Evolutionary conservation across 2,329 filamentous ascomycete species (phyloP).

Genomic region (Aspergillus bombycis): DNA sequence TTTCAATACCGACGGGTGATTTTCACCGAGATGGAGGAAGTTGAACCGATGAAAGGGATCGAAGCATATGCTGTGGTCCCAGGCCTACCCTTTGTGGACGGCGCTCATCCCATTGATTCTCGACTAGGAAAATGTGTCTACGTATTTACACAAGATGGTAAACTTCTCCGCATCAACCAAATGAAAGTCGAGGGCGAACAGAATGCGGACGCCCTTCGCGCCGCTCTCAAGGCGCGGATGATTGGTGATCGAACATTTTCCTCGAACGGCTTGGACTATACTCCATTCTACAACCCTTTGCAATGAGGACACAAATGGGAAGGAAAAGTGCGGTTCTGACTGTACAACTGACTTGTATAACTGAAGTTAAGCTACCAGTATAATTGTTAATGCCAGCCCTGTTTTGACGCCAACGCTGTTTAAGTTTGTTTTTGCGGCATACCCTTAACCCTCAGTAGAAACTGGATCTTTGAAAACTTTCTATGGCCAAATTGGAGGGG

Average conservation of each 20-base stretch:
- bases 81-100: slow-evolving; percentile 41
- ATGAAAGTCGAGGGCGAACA: slow-evolving; percentile 47
- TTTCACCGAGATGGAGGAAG: slow-evolving; percentile 40
- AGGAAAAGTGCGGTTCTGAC: not conserved
- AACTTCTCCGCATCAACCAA: slow-evolving; percentile 38
- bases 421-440: not conserved
- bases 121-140: slow-evolving; percentile 35
- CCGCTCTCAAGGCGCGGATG: slow-evolving; percentile 46
- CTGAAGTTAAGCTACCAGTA: slow-evolving; percentile 25
- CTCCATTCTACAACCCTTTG: slow-evolving; percentile 40
- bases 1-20: slow-evolving; percentile 42
- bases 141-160: slow-evolving; percentile 42
- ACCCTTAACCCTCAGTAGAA: too few species aligned
- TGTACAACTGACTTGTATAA: slow-evolving; percentile 13
- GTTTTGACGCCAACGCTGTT: not conserved
- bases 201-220: slow-evolving; percentile 38
- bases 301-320: slow-evolving; percentile 17
- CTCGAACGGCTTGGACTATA: slow-evolving; percentile 28
- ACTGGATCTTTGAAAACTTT: too few species aligned
- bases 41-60: slow-evolving; percentile 28
- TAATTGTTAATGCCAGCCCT: slow-evolving; percentile 1
- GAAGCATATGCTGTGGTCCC: slow-evolving; percentile 34
- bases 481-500: not conserved
- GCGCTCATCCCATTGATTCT: slow-evolving; percentile 29
- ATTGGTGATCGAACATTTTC: slow-evolving; percentile 34